Evolutionary conservation across 2,329 filamentous ascomycete species (phyloP), one percentile per base, ranked within the genome.

Genomic region (Tolypocladium inflatum): DNA sequence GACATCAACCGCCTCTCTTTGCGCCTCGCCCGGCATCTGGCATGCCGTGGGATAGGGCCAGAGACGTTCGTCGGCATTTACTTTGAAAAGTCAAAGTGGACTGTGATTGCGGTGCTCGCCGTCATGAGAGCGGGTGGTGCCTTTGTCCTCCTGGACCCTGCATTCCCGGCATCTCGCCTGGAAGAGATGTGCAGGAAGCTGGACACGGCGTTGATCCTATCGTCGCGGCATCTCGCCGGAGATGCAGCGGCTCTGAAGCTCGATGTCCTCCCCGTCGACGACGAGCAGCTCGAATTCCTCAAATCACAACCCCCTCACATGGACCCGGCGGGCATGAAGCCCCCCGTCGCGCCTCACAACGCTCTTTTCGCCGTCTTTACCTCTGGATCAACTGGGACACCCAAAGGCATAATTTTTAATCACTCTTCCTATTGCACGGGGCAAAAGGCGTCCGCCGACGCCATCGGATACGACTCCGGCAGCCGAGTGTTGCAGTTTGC

Each of bases 401-500:
- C 48, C 2, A 52, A 52, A 52, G 48, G 48, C 30, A 52, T 52
- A 35, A 21, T 52, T 8, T 55, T 57, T 38, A 59, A 4, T 60
- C 66, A 19, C 59, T 54, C 1, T 57, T 66, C 6, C 58, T 67
- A 10, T 58, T 64, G 61, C 62, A 9, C 56, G 62, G 19, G 65
- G 30, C 48, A 52, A 52, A 38, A 60, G 61, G 43, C 48, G 30
- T 52, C 1, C n/a, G 48, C 30, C 6, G 19, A 13, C 48, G 60
- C 70, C 11, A 72, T 79, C 26, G 71, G 74, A 19, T 77, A 78
- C 61, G 67, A 68, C 1, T 63, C 67, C 5, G 67, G 70, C n/a
- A 75, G 74, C 2, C 71, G 75, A 13, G 73, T 76, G 5, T 71
- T 78, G 33, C 75, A 79, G 59, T 79, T 78, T 56, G 74, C 75